These are phyloP conservation scores for Syzygium jambos DNA, from an alignment of 345 rosid genomes.

Conservation along the genomic window DNA sequence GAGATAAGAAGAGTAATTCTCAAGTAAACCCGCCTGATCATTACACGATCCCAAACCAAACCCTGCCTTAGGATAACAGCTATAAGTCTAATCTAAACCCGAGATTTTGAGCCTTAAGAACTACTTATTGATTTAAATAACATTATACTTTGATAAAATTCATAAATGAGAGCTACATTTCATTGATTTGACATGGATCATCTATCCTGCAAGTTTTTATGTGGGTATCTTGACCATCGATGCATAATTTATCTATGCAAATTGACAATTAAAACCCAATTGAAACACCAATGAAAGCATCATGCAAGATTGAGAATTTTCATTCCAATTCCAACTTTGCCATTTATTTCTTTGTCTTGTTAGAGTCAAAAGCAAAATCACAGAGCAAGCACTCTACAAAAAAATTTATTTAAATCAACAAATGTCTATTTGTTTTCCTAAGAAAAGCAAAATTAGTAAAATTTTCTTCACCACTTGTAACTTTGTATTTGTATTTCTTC, in stretches of 20 bases:
- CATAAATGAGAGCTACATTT: not conserved
- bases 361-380: not conserved
- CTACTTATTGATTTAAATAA: not conserved
- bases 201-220: not conserved
- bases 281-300: not conserved
- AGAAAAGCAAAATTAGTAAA: not conserved
- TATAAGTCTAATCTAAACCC: too few species aligned
- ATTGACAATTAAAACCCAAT: not conserved
- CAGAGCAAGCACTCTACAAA: not conserved
- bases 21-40: too few species aligned
- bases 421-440: not conserved
- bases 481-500: not conserved
- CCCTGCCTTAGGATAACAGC: too few species aligned
- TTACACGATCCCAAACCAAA: too few species aligned
- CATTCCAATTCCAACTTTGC: not conserved
- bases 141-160: not conserved
- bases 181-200: not conserved
- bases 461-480: rapidly evolving
- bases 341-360: not conserved
- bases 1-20: too few species aligned
- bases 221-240: not conserved
- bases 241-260: not conserved
- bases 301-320: not conserved
- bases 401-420: not conserved
- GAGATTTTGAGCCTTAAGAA: too few species aligned